Percentiles rank a stretch among this genome's conserved stretches.
Conservation (phyloP, 768 basidiomycete species). For the Sutorius australiensis region DNA sequence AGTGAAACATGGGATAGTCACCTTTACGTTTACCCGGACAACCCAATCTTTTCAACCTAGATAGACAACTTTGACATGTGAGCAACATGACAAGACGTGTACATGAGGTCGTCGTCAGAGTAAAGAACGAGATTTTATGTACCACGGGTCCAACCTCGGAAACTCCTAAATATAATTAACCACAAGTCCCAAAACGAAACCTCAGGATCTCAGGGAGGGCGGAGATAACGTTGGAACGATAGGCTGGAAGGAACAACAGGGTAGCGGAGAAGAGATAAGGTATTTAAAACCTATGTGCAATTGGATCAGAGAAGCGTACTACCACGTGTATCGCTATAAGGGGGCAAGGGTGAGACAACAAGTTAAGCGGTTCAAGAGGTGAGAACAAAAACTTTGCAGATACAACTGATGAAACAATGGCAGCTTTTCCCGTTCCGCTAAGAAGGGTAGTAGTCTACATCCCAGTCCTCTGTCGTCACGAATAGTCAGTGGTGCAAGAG, state of each 20-base stretch:
- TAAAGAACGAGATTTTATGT: conserved; percentile 1
- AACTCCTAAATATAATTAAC: background rate
- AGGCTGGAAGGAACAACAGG: background rate
- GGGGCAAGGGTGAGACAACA: conserved; percentile 2
- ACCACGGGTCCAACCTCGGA: conserved; percentile 5
- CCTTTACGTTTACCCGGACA: background rate
- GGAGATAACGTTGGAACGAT: conserved; percentile 7
- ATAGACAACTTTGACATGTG: background rate
- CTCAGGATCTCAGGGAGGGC: background rate
- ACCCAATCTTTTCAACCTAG: background rate
- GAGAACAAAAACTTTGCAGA: conserved; percentile 7
- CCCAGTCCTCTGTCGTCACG: conserved; percentile 43
- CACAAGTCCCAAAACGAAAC: background rate
- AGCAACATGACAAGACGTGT: background rate
- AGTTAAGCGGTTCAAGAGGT: conserved; percentile 1
- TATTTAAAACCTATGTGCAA: background rate
- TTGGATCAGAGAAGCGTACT: background rate
- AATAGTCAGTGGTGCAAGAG: conserved; percentile 1
- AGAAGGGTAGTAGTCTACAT: conserved; percentile 47
- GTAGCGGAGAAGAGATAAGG: conserved; percentile 1
- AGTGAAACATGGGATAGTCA: background rate
- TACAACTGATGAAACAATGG: conserved; percentile 7
- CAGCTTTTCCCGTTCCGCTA: conserved; percentile 7
- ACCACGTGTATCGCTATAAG: conserved; percentile 7
- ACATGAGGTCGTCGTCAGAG: background rate